phyloP scores from a whole-genome alignment of 2,329 filamentous ascomycete genomes.

The Xylaria hypoxylon region DNA sequence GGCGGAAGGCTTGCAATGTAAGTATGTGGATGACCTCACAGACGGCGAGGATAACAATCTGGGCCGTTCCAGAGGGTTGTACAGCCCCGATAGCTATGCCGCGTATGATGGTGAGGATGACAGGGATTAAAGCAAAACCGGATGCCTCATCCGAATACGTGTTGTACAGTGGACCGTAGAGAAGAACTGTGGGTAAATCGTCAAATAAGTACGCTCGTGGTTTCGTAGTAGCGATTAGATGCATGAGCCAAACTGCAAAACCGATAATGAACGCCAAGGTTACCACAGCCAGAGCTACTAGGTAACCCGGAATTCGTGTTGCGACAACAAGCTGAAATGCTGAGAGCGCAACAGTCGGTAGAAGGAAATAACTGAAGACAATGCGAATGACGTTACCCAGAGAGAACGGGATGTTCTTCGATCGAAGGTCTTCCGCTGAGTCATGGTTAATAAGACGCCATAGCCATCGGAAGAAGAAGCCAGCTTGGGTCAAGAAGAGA shows the following conservation, averaged over 20 bases:
- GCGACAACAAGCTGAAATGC: conserved; percentile 91
- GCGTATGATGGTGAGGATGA: conserved; percentile 84
- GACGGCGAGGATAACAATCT: conserved; percentile 90
- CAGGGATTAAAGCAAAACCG: conserved; percentile 87
- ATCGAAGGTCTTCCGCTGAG: conserved; percentile 85
- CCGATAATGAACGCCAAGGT: conserved; percentile 78
- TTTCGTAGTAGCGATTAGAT: conserved; percentile 81
- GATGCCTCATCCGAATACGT: conserved; percentile 95
- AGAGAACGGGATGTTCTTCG: conserved; percentile 92
- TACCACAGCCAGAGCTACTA: conserved; percentile 79
- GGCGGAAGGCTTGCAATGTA: conserved; percentile 88
- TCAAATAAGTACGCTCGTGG: conserved; percentile 92
- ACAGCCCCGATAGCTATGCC: conserved; percentile 93
- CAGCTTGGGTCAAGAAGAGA: conserved; percentile 77
- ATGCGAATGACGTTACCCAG: conserved; percentile 83
- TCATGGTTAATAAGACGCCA: conserved; percentile 77
- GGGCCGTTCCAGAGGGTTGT: conserved; percentile 91
- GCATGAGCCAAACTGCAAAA: conserved; percentile 82
- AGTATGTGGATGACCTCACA: conserved; percentile 93
- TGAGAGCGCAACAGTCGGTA: conserved; percentile 87
- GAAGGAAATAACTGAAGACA: conserved; percentile 90
- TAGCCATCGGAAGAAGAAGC: conserved; percentile 81
- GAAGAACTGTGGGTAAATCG: conserved; percentile 86
- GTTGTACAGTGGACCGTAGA: conserved; percentile 95
- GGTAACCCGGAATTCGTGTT: conserved; percentile 72